Percentiles rank a stretch among this genome's conserved stretches.
Evolutionary conservation across 208 protist species (phyloP).

Genomic region (Lotmaria passim): DNA sequence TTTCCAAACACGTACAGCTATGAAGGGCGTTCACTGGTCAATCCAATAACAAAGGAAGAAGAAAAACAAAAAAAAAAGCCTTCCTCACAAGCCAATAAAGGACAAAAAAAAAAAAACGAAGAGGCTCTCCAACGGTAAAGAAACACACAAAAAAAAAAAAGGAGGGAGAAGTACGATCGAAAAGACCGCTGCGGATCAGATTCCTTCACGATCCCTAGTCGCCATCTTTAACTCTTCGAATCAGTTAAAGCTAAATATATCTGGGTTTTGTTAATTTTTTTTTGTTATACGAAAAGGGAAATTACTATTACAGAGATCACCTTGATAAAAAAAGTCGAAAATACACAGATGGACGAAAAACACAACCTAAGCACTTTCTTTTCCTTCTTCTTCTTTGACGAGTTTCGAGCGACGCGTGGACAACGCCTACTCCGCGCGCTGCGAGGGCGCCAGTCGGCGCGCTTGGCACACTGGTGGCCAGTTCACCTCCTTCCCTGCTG

Average conservation of each 20-base stretch:
- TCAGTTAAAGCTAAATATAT: too few species aligned
- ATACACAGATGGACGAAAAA: neutral
- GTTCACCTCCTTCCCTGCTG: slow-evolving; percentile 62
- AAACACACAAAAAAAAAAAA: neutral
- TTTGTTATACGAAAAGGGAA: slow-evolving; percentile 1
- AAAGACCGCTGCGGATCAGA: too few species aligned
- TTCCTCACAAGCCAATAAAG: too few species aligned
- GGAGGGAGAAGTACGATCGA: too few species aligned
- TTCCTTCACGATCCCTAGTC: too few species aligned
- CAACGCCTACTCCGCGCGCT: neutral
- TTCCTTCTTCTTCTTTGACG: neutral
- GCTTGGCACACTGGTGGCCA: slow-evolving; percentile 57
- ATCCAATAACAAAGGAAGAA: neutral
- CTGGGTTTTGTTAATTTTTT: neutral
- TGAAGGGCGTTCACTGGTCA: neutral
- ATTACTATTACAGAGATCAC: neutral
- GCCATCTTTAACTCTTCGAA: too few species aligned
- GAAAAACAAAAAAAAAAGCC: neutral
- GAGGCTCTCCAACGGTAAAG: neutral
- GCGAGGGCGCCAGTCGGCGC: slow-evolving; percentile 43
- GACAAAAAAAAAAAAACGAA: slow-evolving; percentile 1
- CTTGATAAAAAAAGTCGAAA: neutral
- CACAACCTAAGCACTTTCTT: neutral
- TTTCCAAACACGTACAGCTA: neutral
- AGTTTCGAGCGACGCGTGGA: too few species aligned